Conservation (phyloP, 768 basidiomycete species). For the Dentipellis sp. region DNA sequence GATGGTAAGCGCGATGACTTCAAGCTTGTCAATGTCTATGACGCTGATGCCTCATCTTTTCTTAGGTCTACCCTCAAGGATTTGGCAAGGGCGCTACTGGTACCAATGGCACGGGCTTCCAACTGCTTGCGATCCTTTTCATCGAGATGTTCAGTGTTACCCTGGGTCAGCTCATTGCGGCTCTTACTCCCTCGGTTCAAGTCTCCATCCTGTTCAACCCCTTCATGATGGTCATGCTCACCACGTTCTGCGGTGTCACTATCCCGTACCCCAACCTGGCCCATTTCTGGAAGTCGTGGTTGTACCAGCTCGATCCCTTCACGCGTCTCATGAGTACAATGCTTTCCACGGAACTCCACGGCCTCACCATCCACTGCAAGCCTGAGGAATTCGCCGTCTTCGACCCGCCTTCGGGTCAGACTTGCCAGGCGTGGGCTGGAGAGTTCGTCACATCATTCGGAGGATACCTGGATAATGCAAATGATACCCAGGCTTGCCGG, state of each 20-base stretch:
- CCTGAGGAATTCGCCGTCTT: slow-evolving; percentile 63
- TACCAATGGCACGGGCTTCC: slow-evolving; percentile 58
- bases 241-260: slow-evolving; percentile 75
- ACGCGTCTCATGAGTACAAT: slow-evolving; percentile 65
- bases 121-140: slow-evolving; percentile 60
- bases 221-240: slow-evolving; percentile 53
- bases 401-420: slow-evolving; percentile 64
- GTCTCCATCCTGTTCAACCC: slow-evolving; percentile 75
- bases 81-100: slow-evolving; percentile 58
- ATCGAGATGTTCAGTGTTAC: slow-evolving; percentile 68
- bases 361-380: slow-evolving; percentile 55
- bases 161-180: slow-evolving; percentile 64
- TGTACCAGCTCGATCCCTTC: slow-evolving; percentile 66
- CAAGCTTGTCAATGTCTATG: slow-evolving; percentile 3
- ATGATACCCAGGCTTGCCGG: slow-evolving; percentile 49
- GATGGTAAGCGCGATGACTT: slow-evolving; percentile 34
- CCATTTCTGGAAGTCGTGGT: slow-evolving; percentile 68
- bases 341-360: slow-evolving; percentile 71
- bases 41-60: not conserved
- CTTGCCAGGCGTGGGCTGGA: slow-evolving; percentile 59
- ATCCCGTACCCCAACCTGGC: slow-evolving; percentile 58
- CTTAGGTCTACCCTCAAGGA: slow-evolving; percentile 50
- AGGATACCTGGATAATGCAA: slow-evolving; percentile 66
- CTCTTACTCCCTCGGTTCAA: slow-evolving; percentile 68
- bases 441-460: slow-evolving; percentile 52